A percentile compares a stretch with the other conserved stretches of the same genome.
Conservation (phyloP, 2,329 filamentous ascomycete genomes). For the Onygenales sp. region DNA sequence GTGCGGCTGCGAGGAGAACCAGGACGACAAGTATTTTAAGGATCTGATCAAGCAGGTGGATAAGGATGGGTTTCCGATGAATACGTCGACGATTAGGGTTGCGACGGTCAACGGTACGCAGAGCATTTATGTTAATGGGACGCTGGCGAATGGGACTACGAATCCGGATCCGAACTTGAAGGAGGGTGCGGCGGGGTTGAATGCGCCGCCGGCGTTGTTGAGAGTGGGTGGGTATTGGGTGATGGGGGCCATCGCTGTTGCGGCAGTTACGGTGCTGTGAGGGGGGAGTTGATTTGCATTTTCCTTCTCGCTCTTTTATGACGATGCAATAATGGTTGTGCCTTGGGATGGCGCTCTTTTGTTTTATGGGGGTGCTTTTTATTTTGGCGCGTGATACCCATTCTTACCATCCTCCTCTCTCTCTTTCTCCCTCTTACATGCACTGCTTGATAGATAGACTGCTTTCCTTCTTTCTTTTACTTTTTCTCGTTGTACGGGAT, state of each 20-base stretch:
- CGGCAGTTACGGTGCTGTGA: conserved; percentile 28
- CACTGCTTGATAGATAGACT: too few species aligned
- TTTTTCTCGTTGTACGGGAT: too few species aligned
- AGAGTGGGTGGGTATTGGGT: conserved; percentile 34
- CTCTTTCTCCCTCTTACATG: too few species aligned
- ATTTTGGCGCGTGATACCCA: too few species aligned
- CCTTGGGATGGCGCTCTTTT: too few species aligned
- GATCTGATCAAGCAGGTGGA: conserved; percentile 33
- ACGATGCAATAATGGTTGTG: too few species aligned
- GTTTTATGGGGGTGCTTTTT: too few species aligned
- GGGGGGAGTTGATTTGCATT: background rate
- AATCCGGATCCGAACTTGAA: conserved; percentile 22
- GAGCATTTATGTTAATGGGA: conserved; percentile 40
- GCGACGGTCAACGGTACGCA: conserved; percentile 34
- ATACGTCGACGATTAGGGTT: conserved; percentile 26
- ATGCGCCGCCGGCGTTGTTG: conserved; percentile 14
- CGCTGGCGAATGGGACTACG: conserved; percentile 36
- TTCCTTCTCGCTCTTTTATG: background rate
- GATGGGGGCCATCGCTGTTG: conserved; percentile 27
- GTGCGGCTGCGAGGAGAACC: conserved; percentile 49
- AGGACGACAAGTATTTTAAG: conserved; percentile 34
- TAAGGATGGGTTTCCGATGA: conserved; percentile 21
- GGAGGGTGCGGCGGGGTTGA: conserved; percentile 12
- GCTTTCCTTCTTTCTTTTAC: too few species aligned
- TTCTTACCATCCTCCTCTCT: too few species aligned